Conservation (phyloP, 2,329 filamentous ascomycete species). For the Cephalotrichum gorgonifer region DNA sequence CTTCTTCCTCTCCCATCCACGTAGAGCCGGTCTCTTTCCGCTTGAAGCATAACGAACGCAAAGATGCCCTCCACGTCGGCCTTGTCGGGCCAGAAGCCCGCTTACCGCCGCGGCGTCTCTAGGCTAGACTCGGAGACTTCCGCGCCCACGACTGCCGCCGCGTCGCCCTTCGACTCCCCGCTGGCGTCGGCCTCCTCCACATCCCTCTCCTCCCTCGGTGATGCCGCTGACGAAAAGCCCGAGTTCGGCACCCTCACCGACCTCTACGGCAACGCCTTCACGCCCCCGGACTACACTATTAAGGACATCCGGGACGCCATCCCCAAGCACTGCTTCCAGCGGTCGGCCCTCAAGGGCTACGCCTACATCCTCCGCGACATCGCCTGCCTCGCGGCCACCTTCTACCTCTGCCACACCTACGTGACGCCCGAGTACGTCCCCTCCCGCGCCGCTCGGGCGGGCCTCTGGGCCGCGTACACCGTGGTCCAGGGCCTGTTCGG, state of each 20-base stretch:
- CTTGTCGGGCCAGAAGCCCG: constrained; percentile 8
- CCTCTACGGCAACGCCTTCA: constrained; percentile 90
- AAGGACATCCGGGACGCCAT: constrained; percentile 96
- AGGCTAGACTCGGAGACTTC: constrained; percentile 15
- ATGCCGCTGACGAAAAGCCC: constrained; percentile 32
- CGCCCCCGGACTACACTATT: constrained; percentile 91
- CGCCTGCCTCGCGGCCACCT: constrained; percentile 60
- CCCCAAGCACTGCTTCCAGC: constrained; percentile 92
- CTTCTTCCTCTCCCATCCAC: background rate
- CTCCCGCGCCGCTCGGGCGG: constrained; percentile 53
- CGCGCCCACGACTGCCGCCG: constrained; percentile 28
- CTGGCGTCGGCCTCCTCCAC: constrained; percentile 67
- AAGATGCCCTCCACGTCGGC: constrained; percentile 9
- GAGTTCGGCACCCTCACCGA: constrained; percentile 63
- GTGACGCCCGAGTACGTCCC: constrained; percentile 78
- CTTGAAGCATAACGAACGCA: background rate
- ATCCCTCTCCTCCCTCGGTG: constrained; percentile 78
- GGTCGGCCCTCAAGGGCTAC: constrained; percentile 66
- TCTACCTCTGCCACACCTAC: constrained; percentile 81
- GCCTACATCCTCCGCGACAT: constrained; percentile 80
- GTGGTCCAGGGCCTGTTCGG: constrained; percentile 64
- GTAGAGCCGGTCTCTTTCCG: background rate
- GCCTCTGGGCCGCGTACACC: constrained; percentile 56
- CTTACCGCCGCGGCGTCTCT: constrained; percentile 18
- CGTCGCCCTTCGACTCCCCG: constrained; percentile 50